Conservation (phyloP, 2,329 filamentous ascomycete genomes). For the Penicillium sp. region DNA sequence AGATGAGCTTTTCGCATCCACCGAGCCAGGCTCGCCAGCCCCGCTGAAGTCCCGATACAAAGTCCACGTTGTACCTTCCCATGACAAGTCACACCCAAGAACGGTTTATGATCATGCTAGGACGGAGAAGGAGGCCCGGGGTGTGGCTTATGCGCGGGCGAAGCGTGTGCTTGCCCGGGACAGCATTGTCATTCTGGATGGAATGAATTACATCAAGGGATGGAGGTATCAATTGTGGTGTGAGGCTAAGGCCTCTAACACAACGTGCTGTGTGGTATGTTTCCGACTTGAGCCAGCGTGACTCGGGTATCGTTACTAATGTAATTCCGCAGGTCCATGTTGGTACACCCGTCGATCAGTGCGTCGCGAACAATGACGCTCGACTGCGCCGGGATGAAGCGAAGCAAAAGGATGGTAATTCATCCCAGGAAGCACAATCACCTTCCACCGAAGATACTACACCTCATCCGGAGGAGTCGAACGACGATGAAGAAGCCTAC, state of each 20-base stretch:
- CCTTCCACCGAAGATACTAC: slow-evolving; percentile 5
- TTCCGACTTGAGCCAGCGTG: background rate
- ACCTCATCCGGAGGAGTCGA: slow-evolving; percentile 8
- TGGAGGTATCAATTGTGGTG: slow-evolving; percentile 72
- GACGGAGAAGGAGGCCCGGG: slow-evolving; percentile 68
- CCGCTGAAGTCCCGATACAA: slow-evolving; percentile 52
- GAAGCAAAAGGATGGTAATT: slow-evolving; percentile 2
- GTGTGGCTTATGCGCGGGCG: slow-evolving; percentile 65
- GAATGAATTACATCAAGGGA: slow-evolving; percentile 72
- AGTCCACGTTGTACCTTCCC: slow-evolving; percentile 48
- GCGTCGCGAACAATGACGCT: slow-evolving; percentile 60
- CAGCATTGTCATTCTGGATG: slow-evolving; percentile 67
- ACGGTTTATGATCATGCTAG: slow-evolving; percentile 63
- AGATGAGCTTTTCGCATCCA: slow-evolving; percentile 51
- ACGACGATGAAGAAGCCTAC: slow-evolving; percentile 51
- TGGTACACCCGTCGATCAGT: slow-evolving; percentile 62
- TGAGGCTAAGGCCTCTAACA: slow-evolving; percentile 68
- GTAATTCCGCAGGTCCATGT: slow-evolving; percentile 57
- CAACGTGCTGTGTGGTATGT: slow-evolving; percentile 66
- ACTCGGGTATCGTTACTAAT: slow-evolving; percentile 8
- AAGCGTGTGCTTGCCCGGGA: slow-evolving; percentile 64
- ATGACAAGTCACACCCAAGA: slow-evolving; percentile 52
- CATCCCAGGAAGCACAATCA: slow-evolving; percentile 10
- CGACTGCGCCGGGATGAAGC: slow-evolving; percentile 36
- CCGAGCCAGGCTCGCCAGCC: slow-evolving; percentile 40